These are phyloP conservation scores for Magnolia officinalis DNA, from an alignment of 164 flowering plant genomes.

Conservation along the genomic window DNA sequence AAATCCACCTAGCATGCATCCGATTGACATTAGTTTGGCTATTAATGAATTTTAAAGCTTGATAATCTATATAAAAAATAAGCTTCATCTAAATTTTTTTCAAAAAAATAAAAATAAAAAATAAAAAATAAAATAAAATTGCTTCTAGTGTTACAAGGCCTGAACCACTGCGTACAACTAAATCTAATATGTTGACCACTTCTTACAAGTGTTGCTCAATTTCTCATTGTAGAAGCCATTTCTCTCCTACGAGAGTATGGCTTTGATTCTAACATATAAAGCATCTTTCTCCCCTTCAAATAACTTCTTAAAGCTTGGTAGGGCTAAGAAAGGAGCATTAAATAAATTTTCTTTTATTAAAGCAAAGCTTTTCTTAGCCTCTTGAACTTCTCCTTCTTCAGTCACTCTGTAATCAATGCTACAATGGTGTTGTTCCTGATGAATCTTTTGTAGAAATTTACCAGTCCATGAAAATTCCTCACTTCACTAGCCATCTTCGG, in stretches of 20 bases:
- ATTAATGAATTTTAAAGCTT: neutral
- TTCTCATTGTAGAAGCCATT: neutral
- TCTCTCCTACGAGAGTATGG: neutral
- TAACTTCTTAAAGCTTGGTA: neutral
- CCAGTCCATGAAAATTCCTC: neutral
- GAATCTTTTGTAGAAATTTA: too few species aligned
- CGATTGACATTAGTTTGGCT: neutral
- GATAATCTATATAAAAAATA: neutral
- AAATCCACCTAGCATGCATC: conserved; percentile 1
- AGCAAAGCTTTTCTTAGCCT: neutral
- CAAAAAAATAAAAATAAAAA: neutral
- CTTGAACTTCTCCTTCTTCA: neutral
- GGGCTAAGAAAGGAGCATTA: neutral
- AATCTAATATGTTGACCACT: neutral
- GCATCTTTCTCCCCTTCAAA: neutral
- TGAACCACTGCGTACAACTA: neutral
- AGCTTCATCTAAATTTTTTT: neutral
- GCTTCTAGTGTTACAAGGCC: neutral
- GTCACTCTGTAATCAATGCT: neutral
- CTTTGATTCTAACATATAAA: neutral
- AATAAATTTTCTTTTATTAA: neutral
- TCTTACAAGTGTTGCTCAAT: neutral
- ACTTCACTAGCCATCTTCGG: neutral
- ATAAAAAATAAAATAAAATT: neutral
- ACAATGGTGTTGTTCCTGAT: neutral